Evolutionary conservation across 2,329 filamentous ascomycete genomes (phyloP).

Genomic region (Keithomyces neogunnii): DNA sequence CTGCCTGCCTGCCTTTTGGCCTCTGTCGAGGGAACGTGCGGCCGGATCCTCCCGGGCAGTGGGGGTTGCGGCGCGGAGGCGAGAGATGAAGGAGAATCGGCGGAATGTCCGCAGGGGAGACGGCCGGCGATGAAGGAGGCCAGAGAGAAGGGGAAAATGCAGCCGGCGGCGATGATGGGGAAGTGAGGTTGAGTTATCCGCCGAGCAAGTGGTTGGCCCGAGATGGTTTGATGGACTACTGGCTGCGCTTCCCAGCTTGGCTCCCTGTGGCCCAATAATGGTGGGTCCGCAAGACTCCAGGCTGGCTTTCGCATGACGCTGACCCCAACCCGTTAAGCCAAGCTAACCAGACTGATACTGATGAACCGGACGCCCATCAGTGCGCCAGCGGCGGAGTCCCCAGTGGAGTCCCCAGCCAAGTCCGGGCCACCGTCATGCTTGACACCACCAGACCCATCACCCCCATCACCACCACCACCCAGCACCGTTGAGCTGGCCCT

Average conservation of each 20-base stretch:
- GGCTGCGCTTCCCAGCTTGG: not conserved
- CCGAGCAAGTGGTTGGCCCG: not conserved
- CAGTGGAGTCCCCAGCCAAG: too few species aligned
- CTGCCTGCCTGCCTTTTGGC: not conserved
- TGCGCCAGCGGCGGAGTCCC: too few species aligned
- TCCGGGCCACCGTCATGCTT: too few species aligned
- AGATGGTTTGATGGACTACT: not conserved
- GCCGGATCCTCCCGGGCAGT: constrained; percentile 1
- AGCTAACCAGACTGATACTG: too few species aligned
- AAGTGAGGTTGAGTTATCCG: not conserved
- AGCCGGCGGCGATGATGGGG: not conserved
- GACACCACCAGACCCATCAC: not conserved
- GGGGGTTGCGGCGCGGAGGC: not conserved
- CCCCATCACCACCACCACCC: too few species aligned
- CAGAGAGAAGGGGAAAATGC: too few species aligned
- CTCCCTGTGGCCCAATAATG: too few species aligned
- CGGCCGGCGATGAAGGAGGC: not conserved
- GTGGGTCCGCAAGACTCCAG: not conserved
- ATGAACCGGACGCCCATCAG: too few species aligned
- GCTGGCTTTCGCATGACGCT: not conserved
- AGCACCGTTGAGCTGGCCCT: not conserved
- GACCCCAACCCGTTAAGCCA: not conserved
- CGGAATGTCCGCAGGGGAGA: not conserved
- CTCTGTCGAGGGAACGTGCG: not conserved
- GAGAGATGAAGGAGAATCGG: not conserved